These are phyloP conservation scores for Chrysanthemum lavandulifolium DNA, from an alignment of 129 eudicot genomes.

Conservation along the genomic window DNA sequence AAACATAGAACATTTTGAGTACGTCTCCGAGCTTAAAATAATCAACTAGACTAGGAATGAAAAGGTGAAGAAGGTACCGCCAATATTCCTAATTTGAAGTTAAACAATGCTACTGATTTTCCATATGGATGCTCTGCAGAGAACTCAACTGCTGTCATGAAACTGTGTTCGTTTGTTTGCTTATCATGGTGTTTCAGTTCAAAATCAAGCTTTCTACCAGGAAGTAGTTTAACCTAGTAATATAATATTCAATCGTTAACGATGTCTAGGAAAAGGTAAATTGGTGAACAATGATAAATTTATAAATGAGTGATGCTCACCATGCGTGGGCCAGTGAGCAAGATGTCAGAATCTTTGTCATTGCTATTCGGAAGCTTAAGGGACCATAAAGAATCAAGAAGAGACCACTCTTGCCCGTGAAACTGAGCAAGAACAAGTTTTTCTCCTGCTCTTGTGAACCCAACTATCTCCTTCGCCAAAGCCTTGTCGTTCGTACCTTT, in stretches of 20 bases:
- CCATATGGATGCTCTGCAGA: constrained; percentile 82
- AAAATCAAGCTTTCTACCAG: constrained; percentile 76
- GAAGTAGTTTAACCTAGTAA: constrained; percentile 60
- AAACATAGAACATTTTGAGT: not conserved
- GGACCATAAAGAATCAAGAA: constrained; percentile 64
- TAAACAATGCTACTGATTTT: constrained; percentile 71
- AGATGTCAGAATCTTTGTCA: constrained; percentile 42
- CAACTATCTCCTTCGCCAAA: constrained; percentile 47
- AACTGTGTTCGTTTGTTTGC: constrained; percentile 46
- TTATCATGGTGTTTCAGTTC: constrained; percentile 59
- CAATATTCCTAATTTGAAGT: constrained; percentile 56
- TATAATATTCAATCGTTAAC: not conserved
- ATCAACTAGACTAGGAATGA: too few relatives aligned
- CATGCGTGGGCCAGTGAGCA: constrained; percentile 65
- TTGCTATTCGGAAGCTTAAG: constrained; percentile 37
- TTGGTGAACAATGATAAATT: not conserved
- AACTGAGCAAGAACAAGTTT: constrained; percentile 49
- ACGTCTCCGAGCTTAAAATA: not conserved
- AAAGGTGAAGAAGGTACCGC: constrained; percentile 41
- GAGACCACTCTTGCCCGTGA: constrained; percentile 61
- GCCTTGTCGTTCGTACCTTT: constrained; percentile 27
- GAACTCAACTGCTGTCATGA: constrained; percentile 76
- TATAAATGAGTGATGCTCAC: constrained; percentile 40
- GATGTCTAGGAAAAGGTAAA: not conserved
- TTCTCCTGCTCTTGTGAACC: constrained; percentile 56